Percentiles rank a stretch among this genome's conserved stretches.
These are phyloP conservation scores for Umbilicaria muhlenbergii DNA, from an alignment of 495 filamentous ascomycete species.

Conservation along the genomic window DNA sequence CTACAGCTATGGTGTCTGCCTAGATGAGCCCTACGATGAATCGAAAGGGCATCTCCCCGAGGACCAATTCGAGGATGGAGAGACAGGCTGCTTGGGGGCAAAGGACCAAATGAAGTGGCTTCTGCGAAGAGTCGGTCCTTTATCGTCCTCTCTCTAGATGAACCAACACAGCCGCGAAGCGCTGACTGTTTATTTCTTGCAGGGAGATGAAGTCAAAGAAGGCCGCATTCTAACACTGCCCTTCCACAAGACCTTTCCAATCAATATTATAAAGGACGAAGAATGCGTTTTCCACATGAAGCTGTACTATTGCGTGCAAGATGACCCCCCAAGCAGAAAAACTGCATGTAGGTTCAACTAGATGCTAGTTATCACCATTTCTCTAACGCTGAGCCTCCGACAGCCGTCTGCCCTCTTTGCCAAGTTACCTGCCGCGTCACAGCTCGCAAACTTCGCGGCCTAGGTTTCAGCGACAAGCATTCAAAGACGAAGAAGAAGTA, in stretches of 20 bases:
- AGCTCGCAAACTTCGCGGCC: neutral
- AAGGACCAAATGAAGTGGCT: slow-evolving; percentile 4
- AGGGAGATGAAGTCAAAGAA: slow-evolving; percentile 8
- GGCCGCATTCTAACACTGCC: neutral
- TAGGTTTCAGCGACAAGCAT: slow-evolving; percentile 1
- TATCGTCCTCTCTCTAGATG: neutral
- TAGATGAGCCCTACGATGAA: slow-evolving; percentile 1
- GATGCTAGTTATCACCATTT: neutral
- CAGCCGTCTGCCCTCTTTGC: slow-evolving; percentile 4
- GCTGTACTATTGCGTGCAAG: slow-evolving; percentile 1
- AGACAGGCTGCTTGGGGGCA: neutral
- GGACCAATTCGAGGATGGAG: neutral
- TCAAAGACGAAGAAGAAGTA: neutral
- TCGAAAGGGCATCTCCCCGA: neutral
- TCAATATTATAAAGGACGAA: neutral
- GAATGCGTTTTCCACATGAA: neutral
- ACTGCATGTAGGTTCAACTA: neutral
- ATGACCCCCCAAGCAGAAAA: slow-evolving; percentile 2
- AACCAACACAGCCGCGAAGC: neutral
- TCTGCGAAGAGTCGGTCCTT: slow-evolving; percentile 1
- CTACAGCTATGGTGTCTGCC: slow-evolving; percentile 7
- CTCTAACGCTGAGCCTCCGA: neutral
- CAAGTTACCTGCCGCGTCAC: neutral
- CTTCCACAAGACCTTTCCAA: neutral
- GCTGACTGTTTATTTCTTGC: neutral